These are phyloP conservation scores for Xanthoparmelia taractica DNA, from an alignment of 495 filamentous ascomycete species.

Conservation along the genomic window DNA sequence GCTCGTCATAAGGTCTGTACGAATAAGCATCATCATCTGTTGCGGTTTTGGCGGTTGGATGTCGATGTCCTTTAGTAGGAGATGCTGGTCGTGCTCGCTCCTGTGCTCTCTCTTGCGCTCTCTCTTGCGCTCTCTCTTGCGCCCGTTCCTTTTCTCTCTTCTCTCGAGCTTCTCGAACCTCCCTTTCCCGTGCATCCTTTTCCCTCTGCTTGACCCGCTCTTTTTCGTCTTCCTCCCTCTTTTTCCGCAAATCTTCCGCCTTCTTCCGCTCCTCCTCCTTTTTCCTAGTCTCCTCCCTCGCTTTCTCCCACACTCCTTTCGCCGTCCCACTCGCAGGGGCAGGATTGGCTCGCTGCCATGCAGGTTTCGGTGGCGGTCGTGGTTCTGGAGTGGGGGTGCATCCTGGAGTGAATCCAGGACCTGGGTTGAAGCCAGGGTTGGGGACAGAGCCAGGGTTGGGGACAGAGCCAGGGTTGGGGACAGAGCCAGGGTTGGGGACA, in stretches of 20 bases:
- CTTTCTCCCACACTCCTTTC: constrained; percentile 59
- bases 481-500: too few species aligned
- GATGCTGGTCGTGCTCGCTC: constrained; percentile 27
- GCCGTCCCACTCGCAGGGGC: constrained; percentile 23
- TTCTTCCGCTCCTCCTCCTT: constrained; percentile 55
- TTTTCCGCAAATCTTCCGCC: constrained; percentile 45
- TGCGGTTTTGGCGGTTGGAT: constrained; percentile 56
- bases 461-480: too few species aligned
- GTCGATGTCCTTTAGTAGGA: constrained; percentile 47
- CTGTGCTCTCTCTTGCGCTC: constrained; percentile 31
- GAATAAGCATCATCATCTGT: constrained; percentile 64
- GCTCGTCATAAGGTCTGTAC: constrained; percentile 75
- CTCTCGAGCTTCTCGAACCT: constrained; percentile 38
- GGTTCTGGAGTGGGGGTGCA: constrained; percentile 28
- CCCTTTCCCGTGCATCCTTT: constrained; percentile 26
- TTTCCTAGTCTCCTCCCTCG: constrained; percentile 57
- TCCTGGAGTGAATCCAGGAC: constrained; percentile 17
- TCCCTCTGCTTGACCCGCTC: constrained; percentile 33
- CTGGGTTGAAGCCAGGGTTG: constrained; percentile 22
- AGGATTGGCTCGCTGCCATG: constrained; percentile 39
- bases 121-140: too few species aligned
- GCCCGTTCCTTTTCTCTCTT: constrained; percentile 43
- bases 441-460: too few species aligned
- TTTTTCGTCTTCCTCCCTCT: constrained; percentile 58
- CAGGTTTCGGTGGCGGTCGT: constrained; percentile 31